phyloP scores from a whole-genome alignment of 2,329 filamentous ascomycete genomes.

The Nannizzia gypsea region DNA sequence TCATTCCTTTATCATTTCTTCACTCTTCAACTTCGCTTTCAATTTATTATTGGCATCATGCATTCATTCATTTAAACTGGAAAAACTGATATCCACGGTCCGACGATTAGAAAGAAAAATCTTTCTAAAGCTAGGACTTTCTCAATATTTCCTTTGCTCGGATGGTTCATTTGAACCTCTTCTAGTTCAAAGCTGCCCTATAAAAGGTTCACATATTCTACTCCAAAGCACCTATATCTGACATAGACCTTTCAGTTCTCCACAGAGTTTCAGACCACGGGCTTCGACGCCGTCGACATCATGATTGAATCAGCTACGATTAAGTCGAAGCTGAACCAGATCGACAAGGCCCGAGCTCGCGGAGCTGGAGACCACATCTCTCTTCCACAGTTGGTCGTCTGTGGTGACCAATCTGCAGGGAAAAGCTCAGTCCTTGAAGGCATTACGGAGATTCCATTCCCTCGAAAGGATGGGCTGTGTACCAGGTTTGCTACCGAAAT shows the following conservation, averaged over 20 bases:
- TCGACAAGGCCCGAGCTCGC: constrained; percentile 4
- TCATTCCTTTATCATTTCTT: too few relatives aligned
- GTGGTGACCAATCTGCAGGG: constrained; percentile 28
- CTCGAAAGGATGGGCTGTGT: constrained; percentile 23
- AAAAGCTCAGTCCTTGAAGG: constrained; percentile 17
- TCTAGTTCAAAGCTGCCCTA: too few relatives aligned
- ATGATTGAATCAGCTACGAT: neutral
- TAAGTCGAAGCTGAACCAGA: neutral
- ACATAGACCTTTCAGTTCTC: too few relatives aligned
- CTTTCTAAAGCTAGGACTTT: too few relatives aligned
- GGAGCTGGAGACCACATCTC: constrained; percentile 16
- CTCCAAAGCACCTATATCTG: too few relatives aligned
- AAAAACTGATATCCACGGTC: too few relatives aligned
- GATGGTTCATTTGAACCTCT: too few relatives aligned
- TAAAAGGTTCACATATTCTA: neutral
- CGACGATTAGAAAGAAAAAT: too few relatives aligned
- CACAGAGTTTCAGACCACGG: neutral
- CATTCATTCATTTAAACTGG: too few relatives aligned
- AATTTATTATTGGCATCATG: too few relatives aligned
- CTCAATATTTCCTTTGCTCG: too few relatives aligned
- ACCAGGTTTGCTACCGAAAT: constrained; percentile 33
- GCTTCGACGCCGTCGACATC: neutral
- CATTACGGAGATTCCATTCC: constrained; percentile 24
- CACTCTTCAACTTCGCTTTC: neutral
- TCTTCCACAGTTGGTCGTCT: constrained; percentile 21